Base-by-base conservation (phyloP, 1,284 basidiomycete species). In the Puccinia hordei region DNA sequence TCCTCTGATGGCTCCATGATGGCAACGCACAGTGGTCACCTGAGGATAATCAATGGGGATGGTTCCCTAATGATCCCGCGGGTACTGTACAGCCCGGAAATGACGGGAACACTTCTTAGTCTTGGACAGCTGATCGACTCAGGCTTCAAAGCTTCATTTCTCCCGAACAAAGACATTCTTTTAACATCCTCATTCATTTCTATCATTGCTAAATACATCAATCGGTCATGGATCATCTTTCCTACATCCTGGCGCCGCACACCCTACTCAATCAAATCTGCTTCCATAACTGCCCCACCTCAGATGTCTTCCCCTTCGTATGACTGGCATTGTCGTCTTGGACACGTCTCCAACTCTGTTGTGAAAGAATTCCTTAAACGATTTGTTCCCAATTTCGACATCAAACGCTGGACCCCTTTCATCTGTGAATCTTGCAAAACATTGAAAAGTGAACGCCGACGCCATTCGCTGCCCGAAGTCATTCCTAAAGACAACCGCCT, bases 101-200 rank as follows among this genome's bases (percentile, higher is more conserved):
- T 55, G 53, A 73, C 30, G n/a, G 71, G 71, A 38, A 73, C 71
- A n/a, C 22, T 73, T 5, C 33, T 73, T 53, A 55, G 51, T 15
- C 51, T 73, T 30, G 71, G 71, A 8, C 71, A 73, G 38, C 51
- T 73, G n/a, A 73, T 73, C n/a, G 53, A 73, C n/a, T 35, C 22
- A 5, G 71, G 71, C 6, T 57, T 73, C 30, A 1, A n/a, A n/a
- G 30, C 71, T 3, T 4, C 13, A 2, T 73, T 73, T 33, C 24
- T 44, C 2, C 22, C 51, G 2, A 73, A 55, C 51, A 12, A 33
- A 2, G 35, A 55, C n/a, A 55, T 73, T n/a, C 19, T 38, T 51
- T n/a, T 73, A 5, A n/a, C 27, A 10, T 69, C 66, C 22, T 19
- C 22, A 4, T 63, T 41, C 27, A 1, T 63, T 9, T 19, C 22